Evolutionary conservation across 768 basidiomycete genomes (phyloP), one percentile per base, ranked within the genome.

Genomic region (Royoungia palumana): DNA sequence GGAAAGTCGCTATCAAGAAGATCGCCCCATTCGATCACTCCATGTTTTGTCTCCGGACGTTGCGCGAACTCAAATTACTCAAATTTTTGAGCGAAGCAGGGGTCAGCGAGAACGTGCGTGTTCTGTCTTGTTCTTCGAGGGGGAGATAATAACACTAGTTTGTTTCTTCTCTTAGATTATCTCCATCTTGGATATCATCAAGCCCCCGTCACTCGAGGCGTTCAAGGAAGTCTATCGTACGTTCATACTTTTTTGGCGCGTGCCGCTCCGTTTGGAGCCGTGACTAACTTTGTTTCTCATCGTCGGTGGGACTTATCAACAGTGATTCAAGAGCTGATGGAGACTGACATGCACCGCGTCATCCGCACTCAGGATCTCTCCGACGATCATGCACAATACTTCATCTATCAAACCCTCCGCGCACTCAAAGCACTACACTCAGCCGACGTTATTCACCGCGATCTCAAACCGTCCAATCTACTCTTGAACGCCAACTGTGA

Each of bases 401-500:
- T 94, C 67, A 84, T 94, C 55, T 94, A 88, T 64, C 92, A 97
- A 68, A 95, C 94, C 2, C 80, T 97, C 14, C 85, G 95, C 35
- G 95, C 93, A 2, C 81, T 99, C 59, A 97, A 98, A 67, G 94
- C 95, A 0, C 77, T 98, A 4, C 95, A 98, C 64, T 93, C 92
- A 0, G 95, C 95, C 27, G 90, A 95, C 69, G 92, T 99, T 50
- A 89, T 99, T 58, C 91, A 94, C 66, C 83, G 94, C 44, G 95
- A 99, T 69, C 83, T 99, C 59, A 98, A 97, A 64, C 95, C 95
- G 0, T 94, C 94, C 30, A 98, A 98, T 64, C 78, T 98, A 5
- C 83, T 98, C n/a, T 77, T 98, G 50, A 98, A 98, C 63, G 92
- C 92, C 55, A 97, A 96, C 67, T 96, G 94, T 61, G 94, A 96